phyloP scores from a whole-genome alignment of 331 rosid genomes.

The Dryas integrifolia region DNA sequence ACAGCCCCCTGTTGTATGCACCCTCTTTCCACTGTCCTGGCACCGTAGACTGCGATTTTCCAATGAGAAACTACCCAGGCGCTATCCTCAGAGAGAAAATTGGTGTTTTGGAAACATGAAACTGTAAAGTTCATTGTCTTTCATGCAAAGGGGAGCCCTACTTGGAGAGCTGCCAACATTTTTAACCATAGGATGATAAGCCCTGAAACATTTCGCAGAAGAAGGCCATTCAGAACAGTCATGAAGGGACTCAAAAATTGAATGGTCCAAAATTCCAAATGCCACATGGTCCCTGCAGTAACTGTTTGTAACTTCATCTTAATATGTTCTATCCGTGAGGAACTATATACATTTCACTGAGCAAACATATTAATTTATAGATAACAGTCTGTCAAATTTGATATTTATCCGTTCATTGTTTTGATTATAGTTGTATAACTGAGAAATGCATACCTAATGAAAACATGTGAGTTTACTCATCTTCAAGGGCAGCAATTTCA shows the following conservation, averaged over 20 bases:
- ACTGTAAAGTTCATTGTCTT: background rate
- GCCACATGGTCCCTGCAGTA: background rate
- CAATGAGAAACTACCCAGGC: background rate
- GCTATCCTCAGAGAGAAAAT: background rate
- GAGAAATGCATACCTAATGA: constrained; percentile 1
- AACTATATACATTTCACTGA: background rate
- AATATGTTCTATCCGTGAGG: background rate
- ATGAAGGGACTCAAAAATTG: background rate
- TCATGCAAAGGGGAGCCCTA: background rate
- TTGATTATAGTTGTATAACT: background rate
- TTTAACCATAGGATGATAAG: too few species aligned
- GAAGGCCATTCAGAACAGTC: background rate
- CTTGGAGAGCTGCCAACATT: background rate
- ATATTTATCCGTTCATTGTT: background rate
- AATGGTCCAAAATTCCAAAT: background rate
- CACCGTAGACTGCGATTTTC: background rate
- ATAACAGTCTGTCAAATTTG: background rate
- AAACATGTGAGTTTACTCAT: constrained; percentile 35
- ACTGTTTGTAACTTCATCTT: background rate
- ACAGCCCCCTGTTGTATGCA: background rate
- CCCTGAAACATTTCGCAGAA: background rate
- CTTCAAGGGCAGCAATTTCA: constrained; percentile 83
- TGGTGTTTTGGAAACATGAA: background rate
- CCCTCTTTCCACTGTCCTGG: background rate
- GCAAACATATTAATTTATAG: background rate